A percentile compares a stretch with the other conserved stretches of the same genome.
These are phyloP conservation scores for Cercospora nicotianae DNA, from an alignment of 2,329 filamentous ascomycete species.

Conservation along the genomic window DNA sequence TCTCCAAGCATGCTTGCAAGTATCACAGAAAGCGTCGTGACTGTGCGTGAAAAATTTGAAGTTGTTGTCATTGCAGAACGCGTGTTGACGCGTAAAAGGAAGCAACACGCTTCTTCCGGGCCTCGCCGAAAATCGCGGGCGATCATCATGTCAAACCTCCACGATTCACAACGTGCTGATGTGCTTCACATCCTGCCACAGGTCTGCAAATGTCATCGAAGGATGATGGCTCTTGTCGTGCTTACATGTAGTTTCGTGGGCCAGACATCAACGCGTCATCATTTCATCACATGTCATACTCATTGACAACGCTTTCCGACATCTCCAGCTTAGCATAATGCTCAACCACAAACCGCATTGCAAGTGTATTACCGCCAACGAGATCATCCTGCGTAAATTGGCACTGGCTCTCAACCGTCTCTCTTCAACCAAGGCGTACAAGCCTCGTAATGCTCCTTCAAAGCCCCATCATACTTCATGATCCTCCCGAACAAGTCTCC, in stretches of 20 bases:
- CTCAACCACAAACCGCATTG: not conserved
- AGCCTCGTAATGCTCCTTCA: conserved; percentile 43
- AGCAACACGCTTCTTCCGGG: not conserved
- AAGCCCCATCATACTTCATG: conserved; percentile 42
- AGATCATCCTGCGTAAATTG: not conserved
- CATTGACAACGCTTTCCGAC: not conserved
- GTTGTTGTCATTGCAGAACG: not conserved
- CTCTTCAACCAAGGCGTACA: conserved; percentile 44
- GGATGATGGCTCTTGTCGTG: not conserved
- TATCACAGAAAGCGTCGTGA: not conserved
- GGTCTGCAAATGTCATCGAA: not conserved
- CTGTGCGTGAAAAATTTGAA: not conserved
- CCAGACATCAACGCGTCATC: not conserved
- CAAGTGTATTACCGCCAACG: not conserved
- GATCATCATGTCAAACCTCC: not conserved
- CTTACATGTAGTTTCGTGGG: too few relatives aligned
- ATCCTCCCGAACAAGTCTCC: conserved; percentile 43
- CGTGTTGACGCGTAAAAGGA: not conserved
- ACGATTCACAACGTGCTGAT: not conserved
- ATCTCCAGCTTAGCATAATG: not conserved
- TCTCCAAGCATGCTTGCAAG: not conserved
- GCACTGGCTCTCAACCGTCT: conserved; percentile 31
- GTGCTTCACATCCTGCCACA: not conserved
- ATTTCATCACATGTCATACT: not conserved
- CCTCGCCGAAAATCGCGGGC: not conserved